Percentiles rank a stretch among this genome's conserved stretches.
Evolutionary conservation across 2,329 filamentous ascomycete species (phyloP).

Genomic region (Aspergillus brasiliensis): DNA sequence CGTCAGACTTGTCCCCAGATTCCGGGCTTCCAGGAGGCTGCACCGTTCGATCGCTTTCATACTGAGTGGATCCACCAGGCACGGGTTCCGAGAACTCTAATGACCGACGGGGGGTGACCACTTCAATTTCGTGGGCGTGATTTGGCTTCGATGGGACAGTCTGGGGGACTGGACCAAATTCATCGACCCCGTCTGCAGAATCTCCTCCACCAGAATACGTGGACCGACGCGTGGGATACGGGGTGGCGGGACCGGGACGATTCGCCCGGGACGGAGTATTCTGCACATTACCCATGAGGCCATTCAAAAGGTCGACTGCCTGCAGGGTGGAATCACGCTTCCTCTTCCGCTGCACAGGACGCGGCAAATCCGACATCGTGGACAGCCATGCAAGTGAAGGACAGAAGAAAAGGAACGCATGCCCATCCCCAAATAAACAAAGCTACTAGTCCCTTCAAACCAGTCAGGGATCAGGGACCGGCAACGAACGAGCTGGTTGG

Average conservation of each 20-base stretch:
- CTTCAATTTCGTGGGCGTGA: neutral
- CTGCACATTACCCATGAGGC: slow-evolving; percentile 14
- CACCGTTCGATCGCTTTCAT: neutral
- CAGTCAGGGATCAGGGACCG: neutral
- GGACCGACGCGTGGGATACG: slow-evolving; percentile 3
- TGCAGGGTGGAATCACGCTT: slow-evolving; percentile 20
- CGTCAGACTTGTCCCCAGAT: neutral
- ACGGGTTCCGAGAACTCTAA: neutral
- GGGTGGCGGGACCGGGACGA: slow-evolving; percentile 4
- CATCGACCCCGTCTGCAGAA: neutral
- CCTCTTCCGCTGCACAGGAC: slow-evolving; percentile 8
- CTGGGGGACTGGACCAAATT: neutral
- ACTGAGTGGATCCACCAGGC: neutral
- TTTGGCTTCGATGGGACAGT: neutral
- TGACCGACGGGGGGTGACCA: neutral
- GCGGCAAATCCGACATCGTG: slow-evolving; percentile 16
- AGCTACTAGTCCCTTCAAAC: neutral
- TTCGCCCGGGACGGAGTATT: neutral
- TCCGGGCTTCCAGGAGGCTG: neutral
- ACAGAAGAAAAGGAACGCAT: neutral
- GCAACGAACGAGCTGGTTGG: neutral
- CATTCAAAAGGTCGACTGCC: slow-evolving; percentile 26
- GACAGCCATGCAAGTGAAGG: neutral
- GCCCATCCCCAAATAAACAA: neutral
- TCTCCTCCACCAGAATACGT: neutral